Base-by-base conservation (phyloP, 202 grass and related monocot species). In the Elaeis oleifera region DNA sequence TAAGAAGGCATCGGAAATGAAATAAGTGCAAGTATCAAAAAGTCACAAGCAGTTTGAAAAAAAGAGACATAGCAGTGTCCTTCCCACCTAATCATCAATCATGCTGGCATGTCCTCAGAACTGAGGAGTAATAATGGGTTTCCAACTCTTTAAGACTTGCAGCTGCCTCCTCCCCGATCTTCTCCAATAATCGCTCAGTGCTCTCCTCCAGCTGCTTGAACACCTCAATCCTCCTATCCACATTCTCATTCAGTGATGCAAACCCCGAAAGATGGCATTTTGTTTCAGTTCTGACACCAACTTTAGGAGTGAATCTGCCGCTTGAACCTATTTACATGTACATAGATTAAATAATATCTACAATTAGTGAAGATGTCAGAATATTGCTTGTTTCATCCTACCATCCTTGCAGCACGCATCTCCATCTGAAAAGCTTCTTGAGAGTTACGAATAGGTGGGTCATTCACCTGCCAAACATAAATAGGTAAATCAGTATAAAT, bases 211-310 rank as follows among this genome's bases (percentile, higher is more conserved):
- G 79, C 62, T 81, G 69, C 16, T 68, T 73, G 13, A 92, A 75
- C 16, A 85, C 82, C 59, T 83, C 88, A 18, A 92, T 86, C 55
- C 82, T 76, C 52, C 80, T 66, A 55, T 89, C 94, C 55, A 97
- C 94, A 73, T 92, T 92, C 72, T 97, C 88, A 58, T 79, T 97
- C 68, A 92, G 72, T 1, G 88, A 89, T 64, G 73, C 84, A 57
- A 92, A 87, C 60, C 88, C 84, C 16, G 94, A 97, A 73, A 97
- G n/a, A 97, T 86, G 26, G 94, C 94, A 36, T 84, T 92, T 59
- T 84, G 90, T 74, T 97, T 92, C 66, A 97, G 80, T 25, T 97
- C 80, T 0, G 88, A 86, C 8, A 97, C 88, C 79, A 92, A 50
- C 72, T 97, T 97, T 61, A 89, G 71, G 28, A 97, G 31, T 60